Evolutionary conservation across 2,329 filamentous ascomycete genomes (phyloP).

Genomic region (Penicillium janthinellum): DNA sequence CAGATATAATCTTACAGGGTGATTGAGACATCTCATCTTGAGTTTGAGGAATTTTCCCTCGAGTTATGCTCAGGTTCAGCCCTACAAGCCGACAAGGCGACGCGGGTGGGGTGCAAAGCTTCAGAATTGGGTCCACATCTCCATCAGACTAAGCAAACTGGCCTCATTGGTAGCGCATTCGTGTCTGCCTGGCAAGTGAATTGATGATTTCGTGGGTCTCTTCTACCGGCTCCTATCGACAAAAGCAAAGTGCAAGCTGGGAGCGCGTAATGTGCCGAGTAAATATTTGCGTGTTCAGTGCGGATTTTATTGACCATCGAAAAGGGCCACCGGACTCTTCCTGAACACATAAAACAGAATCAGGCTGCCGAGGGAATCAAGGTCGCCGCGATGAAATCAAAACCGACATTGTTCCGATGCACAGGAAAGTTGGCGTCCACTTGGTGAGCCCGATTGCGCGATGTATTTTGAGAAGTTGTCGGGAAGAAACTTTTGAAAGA

Average conservation of each 20-base stretch:
- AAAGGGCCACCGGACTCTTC: too few relatives aligned
- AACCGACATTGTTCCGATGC: too few relatives aligned
- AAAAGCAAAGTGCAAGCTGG: too few relatives aligned
- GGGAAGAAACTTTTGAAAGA: neutral
- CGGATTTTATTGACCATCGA: too few relatives aligned
- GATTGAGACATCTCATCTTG: neutral
- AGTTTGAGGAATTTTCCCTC: neutral
- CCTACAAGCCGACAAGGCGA: constrained; percentile 12
- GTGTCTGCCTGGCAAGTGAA: constrained; percentile 6
- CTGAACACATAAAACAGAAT: too few relatives aligned
- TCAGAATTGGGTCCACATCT: neutral
- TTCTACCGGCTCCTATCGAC: too few relatives aligned
- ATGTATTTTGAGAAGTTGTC: neutral
- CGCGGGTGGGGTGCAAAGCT: constrained; percentile 2
- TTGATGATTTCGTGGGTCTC: too few relatives aligned
- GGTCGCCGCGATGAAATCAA: too few relatives aligned
- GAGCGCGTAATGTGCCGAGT: too few relatives aligned
- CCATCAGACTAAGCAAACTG: neutral
- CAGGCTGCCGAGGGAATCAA: too few relatives aligned
- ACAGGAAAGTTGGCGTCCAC: neutral
- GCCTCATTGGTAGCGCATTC: neutral
- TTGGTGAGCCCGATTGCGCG: neutral
- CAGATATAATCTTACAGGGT: constrained; percentile 23
- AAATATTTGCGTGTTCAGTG: too few relatives aligned
- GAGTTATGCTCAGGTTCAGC: constrained; percentile 9